A percentile compares a stretch with the other conserved stretches of the same genome.
Conservation (phyloP, 108 stramenopile genomes). For the Cyclostephanos invisitatus region DNA sequence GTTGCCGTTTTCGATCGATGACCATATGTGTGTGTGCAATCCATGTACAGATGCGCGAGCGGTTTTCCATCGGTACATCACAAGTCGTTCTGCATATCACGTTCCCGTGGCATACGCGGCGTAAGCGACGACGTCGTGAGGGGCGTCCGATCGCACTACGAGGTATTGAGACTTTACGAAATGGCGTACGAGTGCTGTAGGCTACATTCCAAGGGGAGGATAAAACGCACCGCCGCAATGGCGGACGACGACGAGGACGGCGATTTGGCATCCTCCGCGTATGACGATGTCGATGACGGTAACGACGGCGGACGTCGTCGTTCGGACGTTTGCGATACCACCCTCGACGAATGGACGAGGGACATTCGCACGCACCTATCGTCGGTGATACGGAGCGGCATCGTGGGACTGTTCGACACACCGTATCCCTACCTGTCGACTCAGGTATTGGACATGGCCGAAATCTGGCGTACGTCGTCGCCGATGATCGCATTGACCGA, state of each 20-base stretch:
- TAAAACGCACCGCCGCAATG: neutral
- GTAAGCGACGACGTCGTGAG: conserved; percentile 24
- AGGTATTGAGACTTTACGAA: conserved; percentile 36
- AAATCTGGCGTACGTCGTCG: neutral
- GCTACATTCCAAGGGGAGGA: conserved; percentile 14
- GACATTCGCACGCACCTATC: conserved; percentile 23
- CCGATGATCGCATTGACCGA: conserved; percentile 38
- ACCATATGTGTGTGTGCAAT: neutral
- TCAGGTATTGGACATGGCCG: conserved; percentile 27
- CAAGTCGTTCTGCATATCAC: conserved; percentile 50
- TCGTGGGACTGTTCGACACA: conserved; percentile 49
- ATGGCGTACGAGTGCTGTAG: conserved; percentile 35
- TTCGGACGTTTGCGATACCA: conserved; percentile 18
- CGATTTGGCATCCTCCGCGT: neutral
- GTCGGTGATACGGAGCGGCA: conserved; percentile 23
- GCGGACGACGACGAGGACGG: neutral
- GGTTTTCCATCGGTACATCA: conserved; percentile 52
- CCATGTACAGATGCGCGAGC: conserved; percentile 11
- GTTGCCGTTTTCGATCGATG: no score
- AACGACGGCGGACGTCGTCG: neutral
- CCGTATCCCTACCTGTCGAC: conserved; percentile 44
- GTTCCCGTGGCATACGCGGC: conserved; percentile 27
- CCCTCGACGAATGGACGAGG: conserved; percentile 24
- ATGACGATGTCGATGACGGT: neutral
- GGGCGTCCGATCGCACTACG: conserved; percentile 41